Conservation (phyloP, 345 rosid genomes). For the Syzygium aqueum region DNA sequence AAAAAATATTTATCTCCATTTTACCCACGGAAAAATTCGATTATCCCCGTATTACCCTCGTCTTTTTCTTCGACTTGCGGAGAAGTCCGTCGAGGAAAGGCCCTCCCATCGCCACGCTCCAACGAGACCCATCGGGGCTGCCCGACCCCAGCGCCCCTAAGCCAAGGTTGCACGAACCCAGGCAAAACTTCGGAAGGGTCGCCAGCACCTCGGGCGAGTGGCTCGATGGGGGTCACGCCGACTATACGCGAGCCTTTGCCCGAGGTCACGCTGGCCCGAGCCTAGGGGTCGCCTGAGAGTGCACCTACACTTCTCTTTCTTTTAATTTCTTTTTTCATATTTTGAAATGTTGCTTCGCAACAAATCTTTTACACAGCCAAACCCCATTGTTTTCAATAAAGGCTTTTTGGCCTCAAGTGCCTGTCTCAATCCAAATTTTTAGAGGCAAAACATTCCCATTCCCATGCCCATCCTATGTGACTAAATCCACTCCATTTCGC, state of each 20-base stretch:
- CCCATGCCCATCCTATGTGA: too few relatives aligned
- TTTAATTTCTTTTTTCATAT: neutral
- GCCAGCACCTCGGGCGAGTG: neutral
- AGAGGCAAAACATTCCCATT: too few relatives aligned
- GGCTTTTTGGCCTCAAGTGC: neutral
- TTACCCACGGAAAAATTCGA: neutral
- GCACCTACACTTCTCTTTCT: neutral
- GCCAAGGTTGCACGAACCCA: neutral
- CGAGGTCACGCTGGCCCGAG: neutral
- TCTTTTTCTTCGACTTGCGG: too few relatives aligned
- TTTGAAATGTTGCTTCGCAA: neutral
- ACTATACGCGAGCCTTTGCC: neutral
- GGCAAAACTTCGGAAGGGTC: neutral
- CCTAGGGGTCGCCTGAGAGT: neutral
- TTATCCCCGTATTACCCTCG: too few relatives aligned
- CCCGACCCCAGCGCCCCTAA: neutral
- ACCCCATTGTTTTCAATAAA: neutral
- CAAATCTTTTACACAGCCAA: neutral
- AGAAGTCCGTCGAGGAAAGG: too few relatives aligned
- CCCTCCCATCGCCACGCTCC: neutral
- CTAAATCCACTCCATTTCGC: neutral
- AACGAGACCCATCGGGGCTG: neutral
- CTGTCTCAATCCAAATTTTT: too few relatives aligned
- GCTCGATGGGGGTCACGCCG: neutral
- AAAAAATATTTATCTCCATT: neutral